Percentiles rank a stretch among this genome's conserved stretches.
phyloP scores from a whole-genome alignment of 2,329 filamentous ascomycete genomes.

The Cladosporium velox region DNA sequence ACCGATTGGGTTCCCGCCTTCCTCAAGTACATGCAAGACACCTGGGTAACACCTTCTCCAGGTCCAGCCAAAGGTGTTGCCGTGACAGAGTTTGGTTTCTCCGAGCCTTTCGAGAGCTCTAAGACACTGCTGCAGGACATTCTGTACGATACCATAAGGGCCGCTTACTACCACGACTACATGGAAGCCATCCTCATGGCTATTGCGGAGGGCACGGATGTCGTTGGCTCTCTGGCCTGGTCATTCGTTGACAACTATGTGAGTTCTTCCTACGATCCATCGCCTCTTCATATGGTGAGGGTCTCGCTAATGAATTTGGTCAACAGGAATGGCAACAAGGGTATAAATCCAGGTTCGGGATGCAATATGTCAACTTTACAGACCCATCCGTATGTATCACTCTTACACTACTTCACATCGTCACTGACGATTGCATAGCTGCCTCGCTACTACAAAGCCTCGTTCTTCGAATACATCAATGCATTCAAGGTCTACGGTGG shows the following conservation, averaged over 20 bases:
- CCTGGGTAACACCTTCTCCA: constrained; percentile 25
- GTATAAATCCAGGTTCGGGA: constrained; percentile 39
- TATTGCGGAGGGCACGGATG: constrained; percentile 39
- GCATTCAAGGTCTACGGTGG: constrained; percentile 34
- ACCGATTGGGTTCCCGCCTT: constrained; percentile 40
- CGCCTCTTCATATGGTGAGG: neutral
- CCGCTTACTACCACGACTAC: constrained; percentile 39
- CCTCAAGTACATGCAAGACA: constrained; percentile 39
- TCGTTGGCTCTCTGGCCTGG: constrained; percentile 41
- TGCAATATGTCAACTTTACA: constrained; percentile 44
- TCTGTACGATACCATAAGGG: constrained; percentile 36
- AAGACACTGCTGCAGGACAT: constrained; percentile 36
- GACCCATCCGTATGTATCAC: constrained; percentile 30
- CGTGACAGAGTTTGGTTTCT: constrained; percentile 42
- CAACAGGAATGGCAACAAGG: constrained; percentile 34
- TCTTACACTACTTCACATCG: neutral
- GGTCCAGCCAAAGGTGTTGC: constrained; percentile 32
- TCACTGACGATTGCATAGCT: constrained; percentile 21
- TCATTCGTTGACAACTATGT: constrained; percentile 43
- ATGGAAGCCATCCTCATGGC: constrained; percentile 39
- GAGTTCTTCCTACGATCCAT: neutral
- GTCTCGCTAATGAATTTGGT: neutral
- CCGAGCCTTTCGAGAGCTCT: constrained; percentile 38
- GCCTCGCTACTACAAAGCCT: constrained; percentile 42
- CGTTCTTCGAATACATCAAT: constrained; percentile 42